Evolutionary conservation across 2,329 filamentous ascomycete genomes (phyloP).

Genomic region (Alternaria ventricosa): DNA sequence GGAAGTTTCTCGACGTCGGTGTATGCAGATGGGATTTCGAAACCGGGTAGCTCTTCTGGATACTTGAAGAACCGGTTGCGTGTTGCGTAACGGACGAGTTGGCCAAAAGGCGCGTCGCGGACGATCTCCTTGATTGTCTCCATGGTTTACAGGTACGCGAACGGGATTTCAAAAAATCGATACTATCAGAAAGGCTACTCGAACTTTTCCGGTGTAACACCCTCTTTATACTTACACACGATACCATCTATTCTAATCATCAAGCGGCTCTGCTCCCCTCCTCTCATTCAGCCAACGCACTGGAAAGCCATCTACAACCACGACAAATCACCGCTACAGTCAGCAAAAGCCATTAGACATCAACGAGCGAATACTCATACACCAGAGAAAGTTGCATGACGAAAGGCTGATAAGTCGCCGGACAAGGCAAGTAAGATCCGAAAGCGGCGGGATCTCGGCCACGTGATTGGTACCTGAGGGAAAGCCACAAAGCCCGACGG

Average conservation of each 20-base stretch:
- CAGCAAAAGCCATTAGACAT: background rate
- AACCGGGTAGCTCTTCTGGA: conserved; percentile 65
- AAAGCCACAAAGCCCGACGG: background rate
- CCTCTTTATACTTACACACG: fast-evolving
- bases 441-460: background rate
- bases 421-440: background rate
- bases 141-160: background rate
- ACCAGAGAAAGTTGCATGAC: background rate
- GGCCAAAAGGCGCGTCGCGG: conserved; percentile 65
- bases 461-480: background rate
- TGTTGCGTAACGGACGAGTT: conserved; percentile 63
- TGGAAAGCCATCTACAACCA: background rate
- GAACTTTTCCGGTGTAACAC: background rate
- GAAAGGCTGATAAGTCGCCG: background rate
- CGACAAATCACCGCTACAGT: background rate
- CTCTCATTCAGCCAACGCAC: background rate
- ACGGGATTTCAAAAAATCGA: background rate
- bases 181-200: too few relatives aligned
- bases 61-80: conserved; percentile 62
- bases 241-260: background rate
- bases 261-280: background rate
- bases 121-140: conserved; percentile 40
- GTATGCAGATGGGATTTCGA: conserved; percentile 58
- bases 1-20: background rate
- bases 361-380: background rate